A percentile compares a stretch with the other conserved stretches of the same genome.
phyloP scores from a whole-genome alignment of 495 filamentous ascomycete genomes.

The Niebla homalea region DNA sequence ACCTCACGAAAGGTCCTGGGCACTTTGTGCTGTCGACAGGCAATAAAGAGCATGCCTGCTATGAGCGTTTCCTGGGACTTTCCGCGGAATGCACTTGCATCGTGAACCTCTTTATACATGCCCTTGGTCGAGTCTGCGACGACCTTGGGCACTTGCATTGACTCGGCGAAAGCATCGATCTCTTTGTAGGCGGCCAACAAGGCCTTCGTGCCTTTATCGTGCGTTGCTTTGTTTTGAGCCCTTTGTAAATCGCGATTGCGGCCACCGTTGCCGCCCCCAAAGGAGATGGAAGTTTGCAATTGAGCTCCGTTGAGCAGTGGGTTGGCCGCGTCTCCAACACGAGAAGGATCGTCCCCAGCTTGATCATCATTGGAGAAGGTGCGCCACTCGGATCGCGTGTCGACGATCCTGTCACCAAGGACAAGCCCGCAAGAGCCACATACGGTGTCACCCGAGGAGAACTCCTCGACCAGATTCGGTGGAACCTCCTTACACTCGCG shows the following conservation, averaged over 20 bases:
- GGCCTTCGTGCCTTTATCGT: constrained; percentile 74
- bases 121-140: constrained; percentile 82
- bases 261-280: constrained; percentile 52
- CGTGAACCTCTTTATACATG: constrained; percentile 84
- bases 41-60: constrained; percentile 93
- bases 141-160: constrained; percentile 63
- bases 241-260: constrained; percentile 67
- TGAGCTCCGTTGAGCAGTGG: constrained; percentile 81
- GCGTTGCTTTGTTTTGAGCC: constrained; percentile 70
- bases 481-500: constrained; percentile 82
- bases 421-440: constrained; percentile 90
- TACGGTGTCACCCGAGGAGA: constrained; percentile 80
- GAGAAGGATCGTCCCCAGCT: constrained; percentile 83
- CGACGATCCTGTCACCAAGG: constrained; percentile 77
- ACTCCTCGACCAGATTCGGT: constrained; percentile 85
- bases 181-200: constrained; percentile 76
- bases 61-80: constrained; percentile 90
- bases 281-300: constrained; percentile 80
- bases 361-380: constrained; percentile 97
- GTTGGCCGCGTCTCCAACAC: constrained; percentile 89
- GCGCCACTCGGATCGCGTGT: constrained; percentile 94
- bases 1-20: constrained; percentile 89
- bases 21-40: constrained; percentile 77
- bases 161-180: constrained; percentile 78
- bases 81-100: constrained; percentile 84